These are phyloP conservation scores for Capsella rubella DNA, from an alignment of 441 rosid species.

Conservation along the genomic window DNA sequence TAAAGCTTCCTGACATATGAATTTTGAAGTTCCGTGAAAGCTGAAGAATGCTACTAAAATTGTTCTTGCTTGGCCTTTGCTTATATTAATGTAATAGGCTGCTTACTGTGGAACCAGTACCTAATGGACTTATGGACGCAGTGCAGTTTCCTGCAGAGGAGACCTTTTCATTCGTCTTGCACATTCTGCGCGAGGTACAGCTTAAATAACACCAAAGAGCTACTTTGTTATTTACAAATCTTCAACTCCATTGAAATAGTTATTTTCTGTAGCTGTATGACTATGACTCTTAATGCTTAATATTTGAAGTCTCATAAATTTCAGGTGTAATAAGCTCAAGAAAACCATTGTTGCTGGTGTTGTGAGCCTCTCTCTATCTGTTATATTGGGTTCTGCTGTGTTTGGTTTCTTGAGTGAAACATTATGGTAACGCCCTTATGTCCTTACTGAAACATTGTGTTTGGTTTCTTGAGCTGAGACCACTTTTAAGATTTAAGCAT, in stretches of 20 bases:
- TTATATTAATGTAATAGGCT: constrained; percentile 47
- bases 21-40: not conserved
- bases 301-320: not conserved
- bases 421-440: constrained; percentile 1
- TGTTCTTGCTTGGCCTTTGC: constrained; percentile 71
- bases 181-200: constrained; percentile 59
- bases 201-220: not conserved
- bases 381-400: not conserved
- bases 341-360: not conserved
- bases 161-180: constrained; percentile 55
- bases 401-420: not conserved
- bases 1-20: constrained; percentile 67
- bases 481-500: not conserved
- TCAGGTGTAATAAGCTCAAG: not conserved
- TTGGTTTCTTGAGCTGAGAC: constrained; percentile 17
- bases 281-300: not conserved
- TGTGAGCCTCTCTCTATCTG: constrained; percentile 11
- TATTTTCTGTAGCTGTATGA: not conserved
- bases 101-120: constrained; percentile 64
- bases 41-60: constrained; percentile 46
- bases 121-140: constrained; percentile 73
- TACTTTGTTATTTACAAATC: not conserved
- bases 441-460: no score
- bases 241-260: not conserved
- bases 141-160: constrained; percentile 49